Evolutionary conservation across 257 asterid species (phyloP), one percentile per base, ranked within the genome.

Genomic region (Asclepias syriaca): DNA sequence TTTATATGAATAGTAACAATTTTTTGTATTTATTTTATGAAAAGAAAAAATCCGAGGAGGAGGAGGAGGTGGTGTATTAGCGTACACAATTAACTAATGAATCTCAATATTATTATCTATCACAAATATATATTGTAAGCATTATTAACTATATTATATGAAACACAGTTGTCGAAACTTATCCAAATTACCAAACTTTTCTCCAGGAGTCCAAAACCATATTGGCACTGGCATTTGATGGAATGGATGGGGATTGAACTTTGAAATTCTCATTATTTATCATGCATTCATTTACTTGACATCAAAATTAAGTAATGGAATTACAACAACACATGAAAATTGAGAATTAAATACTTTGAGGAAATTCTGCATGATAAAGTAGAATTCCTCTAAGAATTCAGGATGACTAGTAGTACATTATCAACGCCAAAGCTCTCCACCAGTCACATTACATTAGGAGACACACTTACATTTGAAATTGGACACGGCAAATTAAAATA

Each of bases 281-380:
- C 64, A 9, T 53, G 48, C 51, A 68, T 69, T 69, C 53, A 53
- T 69, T 69, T 54, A 22, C 49, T 69, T 69, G 51, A 53, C 56
- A 61, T 53, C 64, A 5, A 69, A 34, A 5, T 13, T 3, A 3
- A 8, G 18, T 43, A 8, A 46, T 16, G 29, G 37, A 16, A 59
- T 49, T 50, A 11, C n/a, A 50, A 16, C 39, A 1, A 13, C 5
- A 13, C 2, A 66, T 16, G 19, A 21, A 21, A 15, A 66, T 24
- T 18, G 54, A 18, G 24, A 24, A 24, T 43, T 8, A 50, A 13
- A 14, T 27, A 37, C 60, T 49, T 49, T 0, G 13, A 51, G 29
- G 8, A 29, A 10, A 69, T 69, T 32, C 39, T 53, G 65, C 65
- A 19, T 8, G 14, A 54, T 24, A 15, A 6, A 2, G 45, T 7